Percentiles rank a stretch among this genome's conserved stretches.
Conservation (phyloP, 2,329 filamentous ascomycete genomes). For the Tolypocladium amazonense region DNA sequence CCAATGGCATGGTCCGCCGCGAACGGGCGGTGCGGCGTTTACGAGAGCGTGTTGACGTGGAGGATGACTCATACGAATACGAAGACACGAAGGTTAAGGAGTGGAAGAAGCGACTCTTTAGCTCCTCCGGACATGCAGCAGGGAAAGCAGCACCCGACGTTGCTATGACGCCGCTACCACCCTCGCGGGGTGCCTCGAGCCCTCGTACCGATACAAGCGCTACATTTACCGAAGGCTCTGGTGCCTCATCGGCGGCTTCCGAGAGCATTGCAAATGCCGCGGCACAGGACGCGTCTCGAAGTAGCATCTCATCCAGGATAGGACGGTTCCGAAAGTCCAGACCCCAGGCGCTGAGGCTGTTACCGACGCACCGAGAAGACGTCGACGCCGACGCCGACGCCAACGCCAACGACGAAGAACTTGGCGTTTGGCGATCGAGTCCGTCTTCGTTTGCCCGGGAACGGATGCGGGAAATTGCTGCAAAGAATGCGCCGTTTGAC, state of each 20-base stretch:
- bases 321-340: slow-evolving; percentile 15
- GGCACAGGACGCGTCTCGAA: slow-evolving; percentile 1
- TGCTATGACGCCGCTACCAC: slow-evolving; percentile 14
- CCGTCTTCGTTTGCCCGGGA: slow-evolving; percentile 33
- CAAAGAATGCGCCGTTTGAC: slow-evolving; percentile 30
- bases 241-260: background rate
- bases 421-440: slow-evolving; percentile 23
- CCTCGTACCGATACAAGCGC: background rate
- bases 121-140: slow-evolving; percentile 10
- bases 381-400: slow-evolving; percentile 23
- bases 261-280: background rate
- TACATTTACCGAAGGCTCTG: background rate
- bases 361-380: slow-evolving; percentile 28
- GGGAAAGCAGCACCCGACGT: slow-evolving; percentile 8
- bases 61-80: slow-evolving; percentile 22
- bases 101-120: slow-evolving; percentile 25
- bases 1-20: slow-evolving; percentile 76
- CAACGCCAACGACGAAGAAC: slow-evolving; percentile 15
- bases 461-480: slow-evolving; percentile 32
- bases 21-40: slow-evolving; percentile 59
- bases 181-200: slow-evolving; percentile 1
- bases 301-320: slow-evolving; percentile 9
- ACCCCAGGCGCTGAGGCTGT: slow-evolving; percentile 19
- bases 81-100: slow-evolving; percentile 22
- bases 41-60: slow-evolving; percentile 39